These are phyloP conservation scores for Penicillium sp. DNA, from an alignment of 2,329 filamentous ascomycete species.

Conservation along the genomic window DNA sequence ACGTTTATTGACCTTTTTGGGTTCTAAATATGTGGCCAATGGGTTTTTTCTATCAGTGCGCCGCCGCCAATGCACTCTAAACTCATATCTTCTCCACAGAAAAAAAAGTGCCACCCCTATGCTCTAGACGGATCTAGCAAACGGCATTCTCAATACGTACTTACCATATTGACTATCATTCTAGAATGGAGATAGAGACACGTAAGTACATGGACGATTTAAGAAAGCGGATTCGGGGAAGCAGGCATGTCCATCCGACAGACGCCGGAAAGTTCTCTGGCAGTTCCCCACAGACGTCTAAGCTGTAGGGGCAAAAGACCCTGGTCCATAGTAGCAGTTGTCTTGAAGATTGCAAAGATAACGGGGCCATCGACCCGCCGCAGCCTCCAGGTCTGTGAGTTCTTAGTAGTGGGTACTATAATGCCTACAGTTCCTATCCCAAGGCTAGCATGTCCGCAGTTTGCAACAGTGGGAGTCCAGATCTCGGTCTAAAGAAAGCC, in stretches of 20 bases:
- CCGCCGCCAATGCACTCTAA: not conserved
- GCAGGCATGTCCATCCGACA: not conserved
- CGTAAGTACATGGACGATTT: not conserved
- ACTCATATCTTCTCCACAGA: not conserved
- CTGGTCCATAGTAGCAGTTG: not conserved
- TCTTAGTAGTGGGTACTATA: not conserved
- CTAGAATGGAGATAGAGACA: not conserved
- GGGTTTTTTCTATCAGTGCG: not conserved
- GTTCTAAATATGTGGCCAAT: not conserved
- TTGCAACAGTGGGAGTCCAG: not conserved
- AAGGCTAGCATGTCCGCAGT: not conserved
- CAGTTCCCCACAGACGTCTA: constrained; percentile 4
- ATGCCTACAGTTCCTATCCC: not conserved
- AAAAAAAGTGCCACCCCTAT: not conserved
- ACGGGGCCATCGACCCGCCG: not conserved
- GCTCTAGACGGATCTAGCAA: not conserved
- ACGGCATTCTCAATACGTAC: not conserved
- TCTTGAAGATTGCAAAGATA: not conserved
- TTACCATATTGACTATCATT: not conserved
- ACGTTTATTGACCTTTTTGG: not conserved
- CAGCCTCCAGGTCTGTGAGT: not conserved
- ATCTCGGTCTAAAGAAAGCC: not conserved
- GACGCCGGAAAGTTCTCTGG: constrained; percentile 2
- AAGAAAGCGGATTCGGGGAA: not conserved
- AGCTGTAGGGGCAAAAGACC: not conserved